Evolutionary conservation across 2,329 filamentous ascomycete genomes (phyloP).

Genomic region (Fusarium annulatum): DNA sequence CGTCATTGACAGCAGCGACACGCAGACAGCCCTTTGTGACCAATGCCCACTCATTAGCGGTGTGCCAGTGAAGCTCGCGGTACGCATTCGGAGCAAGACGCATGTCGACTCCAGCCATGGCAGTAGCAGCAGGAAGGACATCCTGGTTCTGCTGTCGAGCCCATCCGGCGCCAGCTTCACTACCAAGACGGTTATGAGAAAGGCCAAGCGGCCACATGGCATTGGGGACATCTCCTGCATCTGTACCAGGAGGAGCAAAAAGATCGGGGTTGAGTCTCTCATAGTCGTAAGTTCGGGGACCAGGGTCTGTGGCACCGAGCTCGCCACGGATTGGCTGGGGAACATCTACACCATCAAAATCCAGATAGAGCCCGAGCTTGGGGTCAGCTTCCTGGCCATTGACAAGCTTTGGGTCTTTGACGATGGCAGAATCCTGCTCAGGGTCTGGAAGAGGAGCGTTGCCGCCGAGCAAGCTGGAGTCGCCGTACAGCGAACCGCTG

Average conservation of each 20-base stretch:
- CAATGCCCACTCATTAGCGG: conserved; percentile 5
- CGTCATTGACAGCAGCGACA: conserved; percentile 7
- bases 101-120: conserved; percentile 20
- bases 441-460: conserved; percentile 6
- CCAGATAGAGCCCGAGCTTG: conserved; percentile 10
- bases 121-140: conserved; percentile 5
- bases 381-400: conserved; percentile 10
- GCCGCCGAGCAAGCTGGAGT: conserved; percentile 8
- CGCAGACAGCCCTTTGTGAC: conserved; percentile 16
- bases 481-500: conserved; percentile 8
- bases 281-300: conserved; percentile 16
- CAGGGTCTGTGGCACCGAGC: conserved; percentile 11
- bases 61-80: conserved; percentile 20
- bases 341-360: conserved; percentile 8
- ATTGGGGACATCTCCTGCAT: conserved; percentile 11
- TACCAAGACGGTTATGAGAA: conserved; percentile 17
- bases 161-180: conserved; percentile 10
- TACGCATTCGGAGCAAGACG: conserved; percentile 6
- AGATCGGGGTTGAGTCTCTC: conserved; percentile 19
- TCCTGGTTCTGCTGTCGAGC: conserved; percentile 13
- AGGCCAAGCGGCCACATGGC: conserved; percentile 11
- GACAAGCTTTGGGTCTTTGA: conserved; percentile 14
- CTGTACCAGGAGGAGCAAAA: conserved; percentile 9
- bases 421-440: conserved; percentile 6
- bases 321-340: conserved; percentile 13